Percentiles rank a stretch among this genome's conserved stretches.
phyloP scores from a whole-genome alignment of 768 basidiomycete species.

The Hydnomerulius pinastri region DNA sequence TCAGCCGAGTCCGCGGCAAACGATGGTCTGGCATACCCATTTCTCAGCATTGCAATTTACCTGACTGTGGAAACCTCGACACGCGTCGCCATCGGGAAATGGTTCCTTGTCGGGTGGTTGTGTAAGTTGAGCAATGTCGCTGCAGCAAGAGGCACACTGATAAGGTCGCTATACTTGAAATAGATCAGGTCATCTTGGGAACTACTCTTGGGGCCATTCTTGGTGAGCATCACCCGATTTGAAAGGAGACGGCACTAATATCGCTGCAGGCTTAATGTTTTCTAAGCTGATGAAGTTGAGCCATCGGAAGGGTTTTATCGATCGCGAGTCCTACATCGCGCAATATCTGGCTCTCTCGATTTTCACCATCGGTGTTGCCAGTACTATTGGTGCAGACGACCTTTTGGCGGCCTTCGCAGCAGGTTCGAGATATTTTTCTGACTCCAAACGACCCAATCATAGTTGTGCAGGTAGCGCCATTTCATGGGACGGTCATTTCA shows the following conservation, averaged over 20 bases:
- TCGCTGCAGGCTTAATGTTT: conserved; percentile 59
- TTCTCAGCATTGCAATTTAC: conserved; percentile 85
- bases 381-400: conserved; percentile 83
- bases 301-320: conserved; percentile 62
- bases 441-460: conserved; percentile 5
- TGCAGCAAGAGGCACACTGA: background rate
- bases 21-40: conserved; percentile 95
- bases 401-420: conserved; percentile 87
- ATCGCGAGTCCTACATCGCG: conserved; percentile 84
- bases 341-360: conserved; percentile 77
- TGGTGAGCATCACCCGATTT: conserved; percentile 30
- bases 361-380: conserved; percentile 77
- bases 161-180: background rate
- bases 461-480: conserved; percentile 73
- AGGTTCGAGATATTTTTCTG: conserved; percentile 42
- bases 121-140: conserved; percentile 37
- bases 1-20: conserved; percentile 93
- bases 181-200: conserved; percentile 84
- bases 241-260: conserved; percentile 1
- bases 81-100: conserved; percentile 70
- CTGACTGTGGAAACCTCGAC: conserved; percentile 70
- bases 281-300: conserved; percentile 73
- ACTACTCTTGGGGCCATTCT: conserved; percentile 62
- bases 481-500: conserved; percentile 89
- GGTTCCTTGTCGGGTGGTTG: conserved; percentile 85